Evolutionary conservation across 805 yeast species (phyloP).

Genomic region (Candida rishiriensis): DNA sequence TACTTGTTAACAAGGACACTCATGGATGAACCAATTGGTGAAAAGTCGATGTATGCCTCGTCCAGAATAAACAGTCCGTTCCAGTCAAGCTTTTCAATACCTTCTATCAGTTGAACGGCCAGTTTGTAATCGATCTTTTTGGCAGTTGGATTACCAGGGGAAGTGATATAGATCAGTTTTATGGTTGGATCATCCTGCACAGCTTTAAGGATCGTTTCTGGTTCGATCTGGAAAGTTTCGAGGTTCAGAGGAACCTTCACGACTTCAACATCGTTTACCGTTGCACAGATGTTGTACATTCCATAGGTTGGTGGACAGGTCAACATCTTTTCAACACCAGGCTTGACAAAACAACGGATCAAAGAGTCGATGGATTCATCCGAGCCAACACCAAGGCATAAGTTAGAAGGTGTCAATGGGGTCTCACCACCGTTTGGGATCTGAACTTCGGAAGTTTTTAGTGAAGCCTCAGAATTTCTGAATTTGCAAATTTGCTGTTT

Average conservation of each 20-base stretch:
- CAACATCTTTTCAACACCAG: slow-evolving; percentile 77
- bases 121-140: slow-evolving; percentile 47
- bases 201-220: slow-evolving; percentile 47
- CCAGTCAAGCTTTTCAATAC: slow-evolving; percentile 42
- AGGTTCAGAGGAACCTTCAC: slow-evolving; percentile 72
- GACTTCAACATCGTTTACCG: slow-evolving; percentile 79
- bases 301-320: slow-evolving; percentile 96
- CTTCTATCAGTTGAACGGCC: slow-evolving; percentile 42
- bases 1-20: slow-evolving; percentile 75
- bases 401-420: slow-evolving; percentile 48
- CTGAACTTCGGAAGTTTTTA: slow-evolving; percentile 19
- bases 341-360: slow-evolving; percentile 78
- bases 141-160: slow-evolving; percentile 98
- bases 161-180: slow-evolving; percentile 77
- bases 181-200: slow-evolving; percentile 55
- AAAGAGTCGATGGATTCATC: slow-evolving; percentile 92
- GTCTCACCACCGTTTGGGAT: slow-evolving; percentile 9
- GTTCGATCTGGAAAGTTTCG: slow-evolving; percentile 59
- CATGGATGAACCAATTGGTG: slow-evolving; percentile 61
- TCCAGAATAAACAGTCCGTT: slow-evolving; percentile 82
- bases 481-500: slow-evolving; percentile 68
- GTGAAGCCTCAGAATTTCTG: slow-evolving; percentile 51
- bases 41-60: slow-evolving; percentile 93
- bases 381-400: slow-evolving; percentile 95
- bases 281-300: slow-evolving; percentile 90